phyloP scores from a whole-genome alignment of 345 rosid genomes.

The Punica granatum region DNA sequence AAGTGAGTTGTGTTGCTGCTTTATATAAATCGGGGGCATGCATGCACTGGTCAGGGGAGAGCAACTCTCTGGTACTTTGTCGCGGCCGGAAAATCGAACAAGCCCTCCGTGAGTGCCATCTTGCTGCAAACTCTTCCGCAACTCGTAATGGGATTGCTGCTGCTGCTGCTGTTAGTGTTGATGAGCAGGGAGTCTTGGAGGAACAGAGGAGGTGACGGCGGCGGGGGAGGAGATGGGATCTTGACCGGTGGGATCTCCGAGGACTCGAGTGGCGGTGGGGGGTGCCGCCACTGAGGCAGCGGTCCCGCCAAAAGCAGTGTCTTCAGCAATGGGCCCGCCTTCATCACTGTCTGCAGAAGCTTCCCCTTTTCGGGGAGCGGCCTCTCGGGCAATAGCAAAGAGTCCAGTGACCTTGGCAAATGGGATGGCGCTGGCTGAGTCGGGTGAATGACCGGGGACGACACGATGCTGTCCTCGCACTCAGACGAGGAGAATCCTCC shows the following conservation, averaged over 20 bases:
- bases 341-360: constrained; percentile 90
- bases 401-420: constrained; percentile 11
- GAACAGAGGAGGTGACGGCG: constrained; percentile 29
- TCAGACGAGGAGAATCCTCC: constrained; percentile 56
- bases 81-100: constrained; percentile 37
- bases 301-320: constrained; percentile 94
- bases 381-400: constrained; percentile 43
- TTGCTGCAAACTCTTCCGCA: constrained; percentile 56
- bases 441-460: constrained; percentile 51
- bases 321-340: constrained; percentile 93
- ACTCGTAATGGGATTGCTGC: constrained; percentile 7
- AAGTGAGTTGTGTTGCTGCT: background rate
- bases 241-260: constrained; percentile 93
- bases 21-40: background rate
- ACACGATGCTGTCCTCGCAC: constrained; percentile 85
- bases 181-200: constrained; percentile 36
- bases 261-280: constrained; percentile 88
- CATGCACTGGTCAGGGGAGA: constrained; percentile 38
- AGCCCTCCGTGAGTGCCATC: constrained; percentile 46
- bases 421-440: constrained; percentile 20
- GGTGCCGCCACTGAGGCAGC: constrained; percentile 93
- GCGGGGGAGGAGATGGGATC: constrained; percentile 52
- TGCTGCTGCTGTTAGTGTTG: constrained; percentile 15
- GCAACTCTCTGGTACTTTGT: constrained; percentile 58
- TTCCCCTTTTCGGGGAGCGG: constrained; percentile 95